phyloP scores from a whole-genome alignment of 2,329 filamentous ascomycete genomes.

The Xylariales sp. region DNA sequence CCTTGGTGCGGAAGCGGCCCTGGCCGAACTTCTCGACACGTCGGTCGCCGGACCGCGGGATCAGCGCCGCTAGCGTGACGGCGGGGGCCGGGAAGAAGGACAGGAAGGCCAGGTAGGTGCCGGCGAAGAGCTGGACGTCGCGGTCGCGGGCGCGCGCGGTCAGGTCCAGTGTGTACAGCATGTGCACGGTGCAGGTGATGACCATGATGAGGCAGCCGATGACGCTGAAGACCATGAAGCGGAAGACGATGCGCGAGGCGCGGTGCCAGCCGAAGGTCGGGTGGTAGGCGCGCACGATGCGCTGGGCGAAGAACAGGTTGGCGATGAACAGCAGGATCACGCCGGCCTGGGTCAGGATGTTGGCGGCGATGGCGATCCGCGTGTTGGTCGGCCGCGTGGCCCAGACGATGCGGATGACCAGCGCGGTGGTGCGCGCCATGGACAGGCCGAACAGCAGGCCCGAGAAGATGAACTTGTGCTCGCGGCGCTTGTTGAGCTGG shows the following conservation, averaged over 20 bases:
- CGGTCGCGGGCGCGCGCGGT: slow-evolving; percentile 14
- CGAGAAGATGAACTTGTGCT: slow-evolving; percentile 34
- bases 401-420: slow-evolving; percentile 31
- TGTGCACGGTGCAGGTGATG: slow-evolving; percentile 23
- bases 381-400: slow-evolving; percentile 20
- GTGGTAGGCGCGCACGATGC: slow-evolving; percentile 31
- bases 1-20: slow-evolving; percentile 51
- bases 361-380: slow-evolving; percentile 27
- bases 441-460: slow-evolving; percentile 31
- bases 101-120: slow-evolving; percentile 22
- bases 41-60: slow-evolving; percentile 23
- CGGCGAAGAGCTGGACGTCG: slow-evolving; percentile 21
- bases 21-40: slow-evolving; percentile 50
- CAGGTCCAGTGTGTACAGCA: slow-evolving; percentile 20
- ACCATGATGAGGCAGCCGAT: slow-evolving; percentile 24
- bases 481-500: slow-evolving; percentile 24
- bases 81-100: slow-evolving; percentile 27
- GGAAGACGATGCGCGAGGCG: slow-evolving; percentile 18
- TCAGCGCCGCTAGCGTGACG: slow-evolving; percentile 6
- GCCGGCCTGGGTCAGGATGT: slow-evolving; percentile 31
- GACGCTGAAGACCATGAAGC: slow-evolving; percentile 22
- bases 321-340: slow-evolving; percentile 29
- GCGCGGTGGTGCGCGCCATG: slow-evolving; percentile 27
- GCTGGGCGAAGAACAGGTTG: slow-evolving; percentile 34
- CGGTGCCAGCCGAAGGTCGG: slow-evolving; percentile 29